Conservation (phyloP, 257 asterid species). For the Solanum corneliomulleri region DNA sequence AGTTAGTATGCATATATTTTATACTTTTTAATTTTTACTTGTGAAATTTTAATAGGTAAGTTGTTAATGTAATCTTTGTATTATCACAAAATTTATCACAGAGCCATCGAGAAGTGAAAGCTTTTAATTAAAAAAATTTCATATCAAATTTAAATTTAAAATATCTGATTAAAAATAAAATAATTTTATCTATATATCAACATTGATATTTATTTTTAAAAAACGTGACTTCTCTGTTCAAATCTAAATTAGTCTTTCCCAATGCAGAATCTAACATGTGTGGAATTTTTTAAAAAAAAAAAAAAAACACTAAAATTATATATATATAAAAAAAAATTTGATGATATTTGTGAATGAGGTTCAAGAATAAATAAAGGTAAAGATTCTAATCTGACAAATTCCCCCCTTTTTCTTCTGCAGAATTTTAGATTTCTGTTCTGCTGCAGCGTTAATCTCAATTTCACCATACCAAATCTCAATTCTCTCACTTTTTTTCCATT, state of each 20-base stretch:
- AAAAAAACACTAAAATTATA: background rate
- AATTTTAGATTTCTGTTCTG: slow-evolving; percentile 1
- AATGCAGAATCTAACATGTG: background rate
- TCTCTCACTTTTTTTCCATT: slow-evolving; percentile 13
- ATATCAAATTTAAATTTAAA: fast-evolving
- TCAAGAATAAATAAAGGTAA: background rate
- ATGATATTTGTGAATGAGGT: background rate
- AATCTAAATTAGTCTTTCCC: too few relatives aligned
- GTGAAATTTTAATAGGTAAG: fast-evolving
- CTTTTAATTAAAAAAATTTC: too few relatives aligned
- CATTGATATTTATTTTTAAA: too few relatives aligned
- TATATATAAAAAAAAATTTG: background rate
- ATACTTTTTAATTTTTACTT: fast-evolving
- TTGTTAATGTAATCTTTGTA: too few relatives aligned
- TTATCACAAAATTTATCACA: too few relatives aligned
- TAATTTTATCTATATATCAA: too few relatives aligned
- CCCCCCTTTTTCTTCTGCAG: slow-evolving; percentile 12
- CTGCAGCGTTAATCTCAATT: slow-evolving; percentile 6
- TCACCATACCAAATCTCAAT: background rate
- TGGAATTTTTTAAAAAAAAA: background rate
- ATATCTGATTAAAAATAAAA: too few relatives aligned
- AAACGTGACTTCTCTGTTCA: too few relatives aligned
- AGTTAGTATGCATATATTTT: too few relatives aligned
- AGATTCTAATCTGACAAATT: slow-evolving; percentile 33
- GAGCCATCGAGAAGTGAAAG: too few relatives aligned